Evolutionary conservation across 2,329 filamentous ascomycete genomes (phyloP), one percentile per base, ranked within the genome.

Genomic region (Sordariomycetes sp.): DNA sequence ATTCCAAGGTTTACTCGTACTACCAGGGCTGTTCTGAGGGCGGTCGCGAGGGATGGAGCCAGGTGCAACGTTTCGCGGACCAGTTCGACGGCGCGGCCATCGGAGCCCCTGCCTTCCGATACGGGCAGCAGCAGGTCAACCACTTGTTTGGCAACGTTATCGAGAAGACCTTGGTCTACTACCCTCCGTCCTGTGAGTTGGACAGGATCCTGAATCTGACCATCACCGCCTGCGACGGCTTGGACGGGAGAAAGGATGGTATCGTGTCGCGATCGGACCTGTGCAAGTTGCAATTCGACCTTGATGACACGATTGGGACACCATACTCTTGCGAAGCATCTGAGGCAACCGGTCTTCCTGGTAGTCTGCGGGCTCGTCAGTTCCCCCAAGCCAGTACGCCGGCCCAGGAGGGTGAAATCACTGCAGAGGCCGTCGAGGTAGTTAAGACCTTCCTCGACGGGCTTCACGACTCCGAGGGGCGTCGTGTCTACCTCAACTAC

Each of bases 191-290:
- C 1, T 74, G 72, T 51, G 76, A 77, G 54, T 62, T 81, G 15
- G 67, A 70, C 6, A 74, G 73, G 62, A 80, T 81, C 52, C 70
- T 77, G 22, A 81, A 80, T 62, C 68, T 70, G 45, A 82, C 79
- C 5, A 80, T 82, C 53, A 67, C 68, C 1, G 73, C 73, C 39
- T 84, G 80, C 55, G 79, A 83, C 60, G 67, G 72, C 8, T 68
- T 83, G 6, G 80, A 83, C 57, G 79, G 80, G 6, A 70, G 70
- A 52, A 72, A 69, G 0, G 79, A 83, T 57, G 78, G 79, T 13
- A 76, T 82, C 4, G 70, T 83, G 51, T 61, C 65, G 24, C 64
- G 68, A 5, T 65, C 69, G 0, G 69, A 72, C 34, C 64, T 69
- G n/a, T 70, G 67, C 62, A 65, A 64, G 60, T 63, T 71, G 10